Evolutionary conservation across 2,329 filamentous ascomycete species (phyloP).

Genomic region (Alternaria burnsii): DNA sequence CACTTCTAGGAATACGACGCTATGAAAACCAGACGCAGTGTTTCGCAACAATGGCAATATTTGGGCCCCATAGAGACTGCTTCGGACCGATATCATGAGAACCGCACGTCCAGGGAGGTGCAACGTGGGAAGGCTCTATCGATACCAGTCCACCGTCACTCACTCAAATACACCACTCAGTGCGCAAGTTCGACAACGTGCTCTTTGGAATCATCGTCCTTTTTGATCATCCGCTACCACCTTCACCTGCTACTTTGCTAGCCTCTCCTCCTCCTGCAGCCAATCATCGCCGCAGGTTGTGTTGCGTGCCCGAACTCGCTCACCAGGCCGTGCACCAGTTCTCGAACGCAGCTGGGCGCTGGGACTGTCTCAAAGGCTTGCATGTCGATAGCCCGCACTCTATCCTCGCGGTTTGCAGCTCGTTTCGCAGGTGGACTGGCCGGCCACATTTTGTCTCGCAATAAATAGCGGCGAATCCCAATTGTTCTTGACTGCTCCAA

Average conservation of each 20-base stretch:
- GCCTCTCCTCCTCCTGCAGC: constrained; percentile 1
- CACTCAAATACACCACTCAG: constrained; percentile 11
- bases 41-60: background rate
- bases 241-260: constrained; percentile 7
- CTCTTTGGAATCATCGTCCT: background rate
- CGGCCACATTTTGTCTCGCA: constrained; percentile 1
- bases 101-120: constrained; percentile 2
- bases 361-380: background rate
- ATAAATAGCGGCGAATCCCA: constrained; percentile 8
- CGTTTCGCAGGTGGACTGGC: constrained; percentile 5
- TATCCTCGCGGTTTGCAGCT: background rate
- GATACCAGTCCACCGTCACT: background rate
- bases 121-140: background rate
- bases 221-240: constrained; percentile 5
- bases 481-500: constrained; percentile 1
- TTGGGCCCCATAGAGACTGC: background rate
- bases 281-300: constrained; percentile 13
- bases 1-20: background rate
- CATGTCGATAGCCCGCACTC: constrained; percentile 3
- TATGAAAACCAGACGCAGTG: background rate
- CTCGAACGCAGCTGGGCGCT: constrained; percentile 2
- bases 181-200: constrained; percentile 12
- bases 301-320: constrained; percentile 19
- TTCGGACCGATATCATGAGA: constrained; percentile 1
- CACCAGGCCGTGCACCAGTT: constrained; percentile 6